Conservation (phyloP, 2,329 filamentous ascomycete genomes). For the Cadophora gregata region DNA sequence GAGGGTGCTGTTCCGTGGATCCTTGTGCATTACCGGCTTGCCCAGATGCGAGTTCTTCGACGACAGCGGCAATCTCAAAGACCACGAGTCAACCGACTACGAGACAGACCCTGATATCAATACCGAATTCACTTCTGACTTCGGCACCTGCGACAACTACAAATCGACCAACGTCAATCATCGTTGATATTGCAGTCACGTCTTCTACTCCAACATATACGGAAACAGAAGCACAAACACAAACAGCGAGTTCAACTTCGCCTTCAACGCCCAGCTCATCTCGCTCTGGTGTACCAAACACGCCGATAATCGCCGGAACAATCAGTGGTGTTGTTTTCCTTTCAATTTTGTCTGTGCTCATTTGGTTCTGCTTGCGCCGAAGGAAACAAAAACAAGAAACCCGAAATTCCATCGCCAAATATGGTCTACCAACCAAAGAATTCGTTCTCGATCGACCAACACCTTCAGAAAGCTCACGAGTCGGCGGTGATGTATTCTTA, state of each 20-base stretch:
- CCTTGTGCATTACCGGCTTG: slow-evolving; percentile 49
- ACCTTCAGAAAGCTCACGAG: slow-evolving; percentile 1
- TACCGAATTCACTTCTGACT: slow-evolving; percentile 13
- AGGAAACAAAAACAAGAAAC: slow-evolving; percentile 23
- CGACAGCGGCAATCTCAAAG: slow-evolving; percentile 11
- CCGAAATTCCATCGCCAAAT: slow-evolving; percentile 16
- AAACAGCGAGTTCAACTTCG: not conserved
- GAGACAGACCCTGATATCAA: not conserved
- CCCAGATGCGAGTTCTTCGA: slow-evolving; percentile 33
- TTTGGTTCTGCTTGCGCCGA: slow-evolving; percentile 34
- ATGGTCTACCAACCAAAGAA: slow-evolving; percentile 22
- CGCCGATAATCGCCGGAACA: slow-evolving; percentile 35
- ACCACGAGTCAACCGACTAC: not conserved
- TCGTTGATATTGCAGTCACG: not conserved
- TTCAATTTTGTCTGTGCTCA: slow-evolving; percentile 27
- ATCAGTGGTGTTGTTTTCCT: slow-evolving; percentile 29
- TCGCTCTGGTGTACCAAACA: slow-evolving; percentile 2
- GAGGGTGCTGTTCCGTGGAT: slow-evolving; percentile 54
- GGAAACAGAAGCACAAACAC: not conserved
- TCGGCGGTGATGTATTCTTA: slow-evolving; percentile 49
- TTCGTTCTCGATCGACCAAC: slow-evolving; percentile 18
- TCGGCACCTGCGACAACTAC: slow-evolving; percentile 35
- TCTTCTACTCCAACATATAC: not conserved
- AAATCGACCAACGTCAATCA: slow-evolving; percentile 37
- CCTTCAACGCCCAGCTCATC: not conserved